These are phyloP conservation scores for Heliocybe sulcata DNA, from an alignment of 1,284 basidiomycete species.

Conservation along the genomic window DNA sequence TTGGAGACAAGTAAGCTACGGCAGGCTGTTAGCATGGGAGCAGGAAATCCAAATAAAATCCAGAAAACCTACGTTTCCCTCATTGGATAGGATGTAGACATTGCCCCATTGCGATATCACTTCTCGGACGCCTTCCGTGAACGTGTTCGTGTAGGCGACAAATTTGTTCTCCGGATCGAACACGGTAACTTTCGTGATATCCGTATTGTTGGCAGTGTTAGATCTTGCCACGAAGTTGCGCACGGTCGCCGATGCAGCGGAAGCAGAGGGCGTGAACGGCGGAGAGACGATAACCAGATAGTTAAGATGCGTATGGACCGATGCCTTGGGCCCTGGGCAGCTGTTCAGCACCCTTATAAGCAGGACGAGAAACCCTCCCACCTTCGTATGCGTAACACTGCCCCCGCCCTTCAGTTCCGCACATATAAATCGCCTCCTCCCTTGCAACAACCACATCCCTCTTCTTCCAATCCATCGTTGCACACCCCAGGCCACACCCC, in stretches of 20 bases:
- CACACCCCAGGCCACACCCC: constrained; percentile 81
- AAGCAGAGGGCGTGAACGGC: constrained; percentile 63
- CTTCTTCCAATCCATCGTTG: constrained; percentile 67
- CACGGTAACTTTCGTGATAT: constrained; percentile 83
- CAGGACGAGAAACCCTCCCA: constrained; percentile 17
- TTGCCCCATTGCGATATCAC: constrained; percentile 76
- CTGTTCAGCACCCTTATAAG: constrained; percentile 1
- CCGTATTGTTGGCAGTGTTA: constrained; percentile 34
- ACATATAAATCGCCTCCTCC: constrained; percentile 90
- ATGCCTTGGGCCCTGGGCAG: constrained; percentile 55
- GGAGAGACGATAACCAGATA: constrained; percentile 90
- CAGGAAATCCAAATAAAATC: neutral
- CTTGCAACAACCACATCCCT: constrained; percentile 80
- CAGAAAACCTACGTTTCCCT: constrained; percentile 53
- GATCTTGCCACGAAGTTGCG: constrained; percentile 61
- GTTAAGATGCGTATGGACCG: constrained; percentile 65
- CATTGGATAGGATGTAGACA: constrained; percentile 71
- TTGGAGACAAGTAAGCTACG: constrained; percentile 60
- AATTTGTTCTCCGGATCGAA: constrained; percentile 94
- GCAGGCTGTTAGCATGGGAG: constrained; percentile 4
- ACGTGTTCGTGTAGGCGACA: constrained; percentile 76
- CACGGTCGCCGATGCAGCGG: constrained; percentile 67
- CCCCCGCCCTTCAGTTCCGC: constrained; percentile 78
- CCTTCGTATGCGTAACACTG: constrained; percentile 91
- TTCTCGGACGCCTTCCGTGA: constrained; percentile 73